A percentile compares a stretch with the other conserved stretches of the same genome.
Conservation (phyloP, 2,329 filamentous ascomycete species). For the Clarireedia paspali region DNA sequence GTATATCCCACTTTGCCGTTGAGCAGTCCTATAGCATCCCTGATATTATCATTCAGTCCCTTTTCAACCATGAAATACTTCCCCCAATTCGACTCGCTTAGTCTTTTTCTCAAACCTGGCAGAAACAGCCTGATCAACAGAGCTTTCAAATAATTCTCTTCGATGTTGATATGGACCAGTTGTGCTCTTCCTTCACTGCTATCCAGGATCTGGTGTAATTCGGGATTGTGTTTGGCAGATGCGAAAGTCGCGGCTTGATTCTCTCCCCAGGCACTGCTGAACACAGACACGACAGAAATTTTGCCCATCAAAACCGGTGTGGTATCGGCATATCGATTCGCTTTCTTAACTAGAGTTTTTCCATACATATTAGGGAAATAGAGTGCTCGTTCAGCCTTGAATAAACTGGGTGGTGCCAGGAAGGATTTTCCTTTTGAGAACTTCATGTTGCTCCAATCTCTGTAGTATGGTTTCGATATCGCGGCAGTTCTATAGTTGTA, state of each 20-base stretch:
- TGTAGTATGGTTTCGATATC: constrained; percentile 84
- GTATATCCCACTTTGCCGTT: constrained; percentile 85
- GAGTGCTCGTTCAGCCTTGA: constrained; percentile 72
- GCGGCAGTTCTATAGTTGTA: constrained; percentile 52
- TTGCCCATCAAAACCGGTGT: constrained; percentile 67
- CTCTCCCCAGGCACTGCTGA: constrained; percentile 80
- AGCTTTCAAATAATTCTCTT: constrained; percentile 67
- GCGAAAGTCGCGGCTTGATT: constrained; percentile 69
- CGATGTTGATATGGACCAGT: constrained; percentile 78
- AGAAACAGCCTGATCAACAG: constrained; percentile 51
- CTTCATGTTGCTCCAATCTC: constrained; percentile 83
- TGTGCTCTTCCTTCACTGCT: constrained; percentile 52
- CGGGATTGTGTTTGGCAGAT: constrained; percentile 56
- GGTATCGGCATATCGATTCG: constrained; percentile 50
- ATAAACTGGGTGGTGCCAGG: constrained; percentile 73
- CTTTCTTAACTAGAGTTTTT: constrained; percentile 58
- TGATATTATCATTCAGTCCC: constrained; percentile 52
- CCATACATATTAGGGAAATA: constrained; percentile 93
- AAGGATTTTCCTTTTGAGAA: constrained; percentile 89
- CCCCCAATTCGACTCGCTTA: constrained; percentile 46
- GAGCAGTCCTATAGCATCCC: constrained; percentile 59
- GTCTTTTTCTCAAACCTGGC: constrained; percentile 41
- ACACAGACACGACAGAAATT: constrained; percentile 72
- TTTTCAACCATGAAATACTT: constrained; percentile 54
- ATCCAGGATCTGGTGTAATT: constrained; percentile 55